A percentile compares a stretch with the other conserved stretches of the same genome.
These are phyloP conservation scores for Chenopodium berlandieri DNA, from an alignment of 148 eudicot genomes.

Conservation along the genomic window DNA sequence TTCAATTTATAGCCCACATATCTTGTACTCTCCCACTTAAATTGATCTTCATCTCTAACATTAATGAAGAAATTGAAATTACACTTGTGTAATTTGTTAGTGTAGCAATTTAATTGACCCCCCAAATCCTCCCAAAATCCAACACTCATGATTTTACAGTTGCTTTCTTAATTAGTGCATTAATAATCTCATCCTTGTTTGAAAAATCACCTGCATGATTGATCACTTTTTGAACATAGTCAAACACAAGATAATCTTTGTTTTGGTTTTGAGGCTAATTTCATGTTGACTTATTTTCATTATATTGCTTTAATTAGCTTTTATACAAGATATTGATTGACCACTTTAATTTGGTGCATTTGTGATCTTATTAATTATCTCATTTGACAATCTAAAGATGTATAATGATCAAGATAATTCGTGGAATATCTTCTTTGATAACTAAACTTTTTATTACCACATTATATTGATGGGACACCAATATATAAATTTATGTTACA, in stretches of 20 bases:
- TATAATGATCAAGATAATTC: background rate
- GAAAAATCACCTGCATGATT: slow-evolving; percentile 25
- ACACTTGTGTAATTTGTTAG: background rate
- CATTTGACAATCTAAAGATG: background rate
- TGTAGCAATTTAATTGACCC: slow-evolving; percentile 22
- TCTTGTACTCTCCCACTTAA: background rate
- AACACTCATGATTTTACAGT: slow-evolving; percentile 19
- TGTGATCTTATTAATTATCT: slow-evolving; percentile 5
- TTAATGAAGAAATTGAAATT: background rate
- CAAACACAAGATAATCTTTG: slow-evolving; percentile 13
- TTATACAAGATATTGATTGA: slow-evolving; percentile 7
- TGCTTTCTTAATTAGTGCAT: slow-evolving; percentile 18
- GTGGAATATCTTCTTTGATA: background rate
- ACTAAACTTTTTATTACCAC: background rate
- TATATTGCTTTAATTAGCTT: background rate
- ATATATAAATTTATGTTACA: too few species aligned
- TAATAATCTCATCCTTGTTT: slow-evolving; percentile 25
- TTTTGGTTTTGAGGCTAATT: slow-evolving; percentile 6
- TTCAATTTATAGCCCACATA: slow-evolving; percentile 3
- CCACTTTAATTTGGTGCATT: slow-evolving; percentile 15
- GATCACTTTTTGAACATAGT: slow-evolving; percentile 11
- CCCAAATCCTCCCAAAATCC: slow-evolving; percentile 31
- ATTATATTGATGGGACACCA: slow-evolving; percentile 7
- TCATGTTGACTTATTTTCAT: slow-evolving; percentile 19
- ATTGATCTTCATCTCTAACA: slow-evolving; percentile 9